Percentiles rank a stretch among this genome's conserved stretches.
Evolutionary conservation across 148 eudicot genomes (phyloP).

Genomic region (Polygonum aviculare): DNA sequence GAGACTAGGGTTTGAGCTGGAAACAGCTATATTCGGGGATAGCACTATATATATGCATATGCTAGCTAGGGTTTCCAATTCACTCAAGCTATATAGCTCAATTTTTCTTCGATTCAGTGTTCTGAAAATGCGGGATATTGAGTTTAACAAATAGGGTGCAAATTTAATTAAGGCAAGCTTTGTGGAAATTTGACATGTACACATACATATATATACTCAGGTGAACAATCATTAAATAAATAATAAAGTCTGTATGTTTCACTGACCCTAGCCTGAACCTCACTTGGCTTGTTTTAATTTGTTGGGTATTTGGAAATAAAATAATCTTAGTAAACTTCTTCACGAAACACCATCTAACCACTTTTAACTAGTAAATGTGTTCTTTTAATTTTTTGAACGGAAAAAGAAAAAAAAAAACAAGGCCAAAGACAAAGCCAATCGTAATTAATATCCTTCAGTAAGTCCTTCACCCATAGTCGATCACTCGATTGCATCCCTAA

Average conservation of each 20-base stretch:
- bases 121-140: background rate
- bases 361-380: too few relatives aligned
- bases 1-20: background rate
- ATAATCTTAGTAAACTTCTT: background rate
- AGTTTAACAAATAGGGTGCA: background rate
- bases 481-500: too few relatives aligned
- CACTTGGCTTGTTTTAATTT: background rate
- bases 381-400: too few relatives aligned
- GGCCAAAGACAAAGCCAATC: too few relatives aligned
- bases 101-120: background rate
- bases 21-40: background rate
- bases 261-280: background rate
- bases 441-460: too few relatives aligned
- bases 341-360: too few relatives aligned
- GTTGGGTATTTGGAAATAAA: background rate
- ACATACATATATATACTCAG: background rate
- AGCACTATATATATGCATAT: too few relatives aligned
- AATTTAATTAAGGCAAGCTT: background rate
- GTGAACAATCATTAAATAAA: background rate
- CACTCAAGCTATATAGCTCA: background rate
- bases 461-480: too few relatives aligned
- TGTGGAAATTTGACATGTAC: background rate
- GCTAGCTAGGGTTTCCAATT: conserved; percentile 7
- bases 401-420: too few relatives aligned
- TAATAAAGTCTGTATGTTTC: background rate